Evolutionary conservation across 148 eudicot genomes (phyloP).

Genomic region (Silene latifolia): DNA sequence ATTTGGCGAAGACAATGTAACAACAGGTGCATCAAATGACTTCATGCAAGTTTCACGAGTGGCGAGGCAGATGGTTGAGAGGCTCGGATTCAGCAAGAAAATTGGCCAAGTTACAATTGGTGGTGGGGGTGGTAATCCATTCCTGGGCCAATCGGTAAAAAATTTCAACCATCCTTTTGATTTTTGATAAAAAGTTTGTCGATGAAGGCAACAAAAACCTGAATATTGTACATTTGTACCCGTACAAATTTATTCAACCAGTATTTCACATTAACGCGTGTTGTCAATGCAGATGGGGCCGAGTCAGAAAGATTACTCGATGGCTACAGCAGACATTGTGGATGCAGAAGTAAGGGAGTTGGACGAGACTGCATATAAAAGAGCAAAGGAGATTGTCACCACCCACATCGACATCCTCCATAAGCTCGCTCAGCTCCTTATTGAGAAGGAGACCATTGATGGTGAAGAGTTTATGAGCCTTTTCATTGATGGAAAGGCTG

Average conservation of each 20-base stretch:
- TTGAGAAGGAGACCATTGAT: conserved; percentile 94
- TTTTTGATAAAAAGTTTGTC: background rate
- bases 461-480: conserved; percentile 99
- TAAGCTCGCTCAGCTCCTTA: conserved; percentile 82
- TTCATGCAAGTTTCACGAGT: too few species aligned
- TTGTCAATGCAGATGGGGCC: conserved; percentile 56
- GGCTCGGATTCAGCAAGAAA: too few species aligned
- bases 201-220: background rate
- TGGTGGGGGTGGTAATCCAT: conserved; percentile 94
- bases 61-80: too few species aligned
- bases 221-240: too few species aligned
- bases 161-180: background rate
- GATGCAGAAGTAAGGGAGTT: too few species aligned
- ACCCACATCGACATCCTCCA: too few species aligned
- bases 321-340: conserved; percentile 98
- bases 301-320: conserved; percentile 90
- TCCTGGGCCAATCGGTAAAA: conserved; percentile 88
- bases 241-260: too few species aligned
- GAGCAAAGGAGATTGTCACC: too few species aligned
- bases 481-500: conserved; percentile 98
- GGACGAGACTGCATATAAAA: too few species aligned
- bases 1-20: too few species aligned
- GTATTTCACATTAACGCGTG: background rate
- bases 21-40: too few species aligned
- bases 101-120: conserved; percentile 95